A percentile compares a stretch with the other conserved stretches of the same genome.
phyloP scores from a whole-genome alignment of 352 stramenopile genomes.

The Phytopythium sindhum region DNA sequence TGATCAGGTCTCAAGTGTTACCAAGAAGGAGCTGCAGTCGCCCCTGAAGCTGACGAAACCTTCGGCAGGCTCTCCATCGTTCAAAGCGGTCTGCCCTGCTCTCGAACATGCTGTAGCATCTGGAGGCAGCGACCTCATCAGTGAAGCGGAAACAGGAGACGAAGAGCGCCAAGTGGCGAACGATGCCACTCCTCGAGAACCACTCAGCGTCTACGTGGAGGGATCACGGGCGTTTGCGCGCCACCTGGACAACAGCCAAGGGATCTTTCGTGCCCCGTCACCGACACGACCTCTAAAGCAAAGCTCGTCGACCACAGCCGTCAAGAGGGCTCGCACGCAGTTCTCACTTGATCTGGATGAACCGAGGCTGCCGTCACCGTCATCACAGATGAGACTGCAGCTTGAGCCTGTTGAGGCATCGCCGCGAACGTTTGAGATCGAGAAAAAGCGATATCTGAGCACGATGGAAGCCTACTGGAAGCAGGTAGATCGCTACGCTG shows the following conservation, averaged over 20 bases:
- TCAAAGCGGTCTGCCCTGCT: conserved; percentile 44
- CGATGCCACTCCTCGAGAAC: not conserved
- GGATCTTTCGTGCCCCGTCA: conserved; percentile 50
- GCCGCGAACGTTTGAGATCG: conserved; percentile 68
- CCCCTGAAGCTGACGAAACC: conserved; percentile 40
- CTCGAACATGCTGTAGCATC: conserved; percentile 27
- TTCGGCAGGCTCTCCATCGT: conserved; percentile 34
- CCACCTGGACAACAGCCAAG: conserved; percentile 63
- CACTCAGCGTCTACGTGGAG: conserved; percentile 51
- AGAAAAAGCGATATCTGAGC: conserved; percentile 71
- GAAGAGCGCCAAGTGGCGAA: not conserved
- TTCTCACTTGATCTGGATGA: conserved; percentile 45
- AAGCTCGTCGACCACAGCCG: conserved; percentile 9
- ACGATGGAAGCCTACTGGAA: conserved; percentile 85
- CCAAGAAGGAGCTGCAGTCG: conserved; percentile 41
- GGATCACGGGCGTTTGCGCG: conserved; percentile 55
- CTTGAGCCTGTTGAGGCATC: conserved; percentile 56
- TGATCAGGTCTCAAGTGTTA: conserved; percentile 67
- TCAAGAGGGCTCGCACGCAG: conserved; percentile 20
- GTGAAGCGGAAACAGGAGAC: not conserved
- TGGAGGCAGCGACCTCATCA: not conserved
- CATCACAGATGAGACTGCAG: conserved; percentile 13
- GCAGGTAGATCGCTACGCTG: conserved; percentile 70
- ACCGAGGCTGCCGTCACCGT: conserved; percentile 4
- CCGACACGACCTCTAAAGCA: conserved; percentile 33